Conservation (phyloP, 2,329 filamentous ascomycete species). For the Nemania sp. region DNA sequence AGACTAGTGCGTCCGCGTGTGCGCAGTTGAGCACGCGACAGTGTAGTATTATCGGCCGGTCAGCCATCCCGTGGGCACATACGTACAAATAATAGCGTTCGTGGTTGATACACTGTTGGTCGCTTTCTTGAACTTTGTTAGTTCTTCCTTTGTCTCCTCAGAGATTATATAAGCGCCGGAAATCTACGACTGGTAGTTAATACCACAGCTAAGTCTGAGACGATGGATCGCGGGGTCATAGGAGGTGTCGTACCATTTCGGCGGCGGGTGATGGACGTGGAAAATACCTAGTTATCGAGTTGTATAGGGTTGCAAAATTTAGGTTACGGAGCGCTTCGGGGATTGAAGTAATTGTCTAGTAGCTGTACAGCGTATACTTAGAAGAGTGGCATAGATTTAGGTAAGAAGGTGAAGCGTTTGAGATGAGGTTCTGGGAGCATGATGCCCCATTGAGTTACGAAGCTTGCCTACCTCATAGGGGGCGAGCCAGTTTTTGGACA, state of each 20-base stretch:
- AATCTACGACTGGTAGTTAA: constrained; percentile 54
- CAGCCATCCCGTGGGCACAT: constrained; percentile 50
- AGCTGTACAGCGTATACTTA: neutral
- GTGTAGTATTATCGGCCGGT: neutral
- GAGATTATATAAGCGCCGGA: constrained; percentile 97
- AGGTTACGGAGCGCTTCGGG: no score
- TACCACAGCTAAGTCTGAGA: neutral
- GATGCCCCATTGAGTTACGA: constrained; percentile 31
- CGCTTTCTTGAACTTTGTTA: constrained; percentile 93
- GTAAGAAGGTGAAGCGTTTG: neutral
- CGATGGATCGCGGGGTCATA: constrained; percentile 30
- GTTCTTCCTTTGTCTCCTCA: constrained; percentile 85
- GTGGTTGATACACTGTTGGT: constrained; percentile 87
- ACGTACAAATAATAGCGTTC: constrained; percentile 94
- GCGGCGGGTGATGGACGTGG: neutral
- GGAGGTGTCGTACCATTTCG: constrained; percentile 35
- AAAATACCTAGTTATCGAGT: neutral
- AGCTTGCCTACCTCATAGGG: neutral
- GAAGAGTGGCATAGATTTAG: neutral
- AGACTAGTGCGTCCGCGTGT: neutral
- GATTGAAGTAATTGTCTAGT: no score
- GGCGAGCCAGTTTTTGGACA: no score
- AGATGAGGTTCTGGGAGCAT: neutral
- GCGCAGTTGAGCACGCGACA: constrained; percentile 3
- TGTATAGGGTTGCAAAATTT: neutral